Evolutionary conservation across 78 protist genomes (phyloP).

Genomic region (Mantamonas sphyraenae): DNA sequence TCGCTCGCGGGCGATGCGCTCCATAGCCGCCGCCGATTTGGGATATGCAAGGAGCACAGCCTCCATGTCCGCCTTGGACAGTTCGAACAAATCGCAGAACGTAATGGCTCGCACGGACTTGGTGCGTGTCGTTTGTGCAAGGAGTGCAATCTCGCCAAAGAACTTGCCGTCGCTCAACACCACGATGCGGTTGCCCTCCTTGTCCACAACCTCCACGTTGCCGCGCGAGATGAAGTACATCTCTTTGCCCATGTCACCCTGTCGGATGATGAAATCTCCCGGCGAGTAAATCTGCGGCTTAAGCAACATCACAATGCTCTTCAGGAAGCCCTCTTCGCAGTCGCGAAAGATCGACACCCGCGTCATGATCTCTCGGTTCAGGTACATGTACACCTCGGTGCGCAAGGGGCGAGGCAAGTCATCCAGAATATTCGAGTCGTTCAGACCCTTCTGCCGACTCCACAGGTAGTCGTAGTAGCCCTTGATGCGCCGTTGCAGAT

Average conservation of each 20-base stretch:
- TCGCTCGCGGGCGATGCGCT: too few relatives aligned
- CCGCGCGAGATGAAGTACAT: background rate
- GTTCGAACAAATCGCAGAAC: background rate
- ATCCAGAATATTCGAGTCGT: background rate
- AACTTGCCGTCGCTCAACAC: background rate
- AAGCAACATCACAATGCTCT: background rate
- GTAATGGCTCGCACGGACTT: background rate
- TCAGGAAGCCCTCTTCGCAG: background rate
- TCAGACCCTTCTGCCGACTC: background rate
- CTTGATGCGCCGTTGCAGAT: background rate
- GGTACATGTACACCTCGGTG: background rate
- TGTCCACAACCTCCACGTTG: background rate
- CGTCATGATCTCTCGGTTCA: background rate
- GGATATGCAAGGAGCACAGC: background rate
- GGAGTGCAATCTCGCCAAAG: background rate
- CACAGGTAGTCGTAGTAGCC: background rate
- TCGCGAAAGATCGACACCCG: background rate
- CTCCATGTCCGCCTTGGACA: background rate
- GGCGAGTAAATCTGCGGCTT: background rate
- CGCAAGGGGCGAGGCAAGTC: background rate
- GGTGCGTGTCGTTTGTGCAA: background rate
- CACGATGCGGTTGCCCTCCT: background rate
- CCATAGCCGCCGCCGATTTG: too few relatives aligned
- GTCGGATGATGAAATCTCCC: background rate
- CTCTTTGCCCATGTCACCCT: background rate